These are phyloP conservation scores for Saccharomyces hybrid DNA, from an alignment of 1,139 yeast species.

Conservation along the genomic window DNA sequence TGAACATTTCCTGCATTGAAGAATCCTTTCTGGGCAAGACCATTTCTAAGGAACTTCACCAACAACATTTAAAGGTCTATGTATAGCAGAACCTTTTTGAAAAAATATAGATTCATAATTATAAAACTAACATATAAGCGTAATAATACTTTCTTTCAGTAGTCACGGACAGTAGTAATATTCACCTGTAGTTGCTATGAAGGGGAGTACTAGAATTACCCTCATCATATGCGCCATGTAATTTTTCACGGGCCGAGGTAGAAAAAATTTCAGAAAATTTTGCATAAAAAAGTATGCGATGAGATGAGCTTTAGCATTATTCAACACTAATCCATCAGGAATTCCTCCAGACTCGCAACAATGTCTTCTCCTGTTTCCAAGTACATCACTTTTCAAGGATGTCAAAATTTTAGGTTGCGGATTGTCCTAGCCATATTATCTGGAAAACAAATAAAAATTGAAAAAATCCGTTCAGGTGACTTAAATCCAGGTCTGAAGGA, in stretches of 20 bases:
- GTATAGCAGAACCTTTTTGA: background rate
- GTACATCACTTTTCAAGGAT: no score
- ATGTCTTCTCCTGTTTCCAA: no score
- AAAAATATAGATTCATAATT: background rate
- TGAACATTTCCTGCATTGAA: background rate
- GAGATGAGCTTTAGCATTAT: background rate
- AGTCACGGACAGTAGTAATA: constrained; percentile 40
- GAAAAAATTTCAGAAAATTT: background rate
- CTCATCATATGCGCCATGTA: background rate
- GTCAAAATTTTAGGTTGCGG: no score
- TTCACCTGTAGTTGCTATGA: constrained; percentile 34
- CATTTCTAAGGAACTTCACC: background rate
- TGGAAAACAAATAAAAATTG: no score
- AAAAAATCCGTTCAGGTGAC: no score
- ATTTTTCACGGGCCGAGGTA: background rate
- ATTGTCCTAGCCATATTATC: no score
- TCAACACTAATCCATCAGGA: background rate
- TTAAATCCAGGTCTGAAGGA: no score
- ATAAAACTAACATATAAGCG: background rate
- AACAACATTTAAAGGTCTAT: background rate
- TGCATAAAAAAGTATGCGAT: background rate
- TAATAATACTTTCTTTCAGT: constrained; percentile 34
- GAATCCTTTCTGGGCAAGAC: background rate
- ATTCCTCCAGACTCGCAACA: constrained; percentile 33
- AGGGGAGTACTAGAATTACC: background rate